Base-by-base conservation (phyloP, 495 filamentous ascomycete genomes). In the Xylaria intraflava region DNA sequence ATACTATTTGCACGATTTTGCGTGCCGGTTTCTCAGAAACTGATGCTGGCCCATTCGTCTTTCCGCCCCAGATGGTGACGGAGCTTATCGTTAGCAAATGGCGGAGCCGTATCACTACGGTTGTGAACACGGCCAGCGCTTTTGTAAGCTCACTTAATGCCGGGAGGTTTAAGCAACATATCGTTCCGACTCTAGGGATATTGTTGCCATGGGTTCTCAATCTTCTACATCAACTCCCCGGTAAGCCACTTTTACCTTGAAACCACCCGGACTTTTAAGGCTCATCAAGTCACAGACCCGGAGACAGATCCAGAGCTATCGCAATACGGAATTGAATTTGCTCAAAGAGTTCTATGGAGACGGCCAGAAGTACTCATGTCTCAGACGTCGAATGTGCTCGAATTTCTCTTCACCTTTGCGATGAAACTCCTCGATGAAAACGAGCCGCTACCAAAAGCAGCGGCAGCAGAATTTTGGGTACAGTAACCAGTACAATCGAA, bases 391-490 rank as follows among this genome's bases (percentile, higher is more conserved):
- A 67, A 72, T 6, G 70, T 80, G 17, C 72, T 88, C 17, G 81
- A 84, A 55, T 79, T 79, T 51, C 74, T 93, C n/a, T 83, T 96
- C 62, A 69, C 85, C 26, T 95, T 95, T 64, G 80, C 82, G 1
- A 77, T 96, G 33, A 75, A 84, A 55, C 81, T 87, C 31, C 69
- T 98, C 17, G 73, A 78, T 33, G 84, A 83, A 8, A 79, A 77
- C 2, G 90, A 96, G 31, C 80, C 86, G 0, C 74, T 96, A 29
- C 87, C 90, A 1, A 92, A 96, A 65, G 80, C 78, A 33, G 82
- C 88, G 4, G 85, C 90, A 0, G 81, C 83, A 24, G 77, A 83
- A 23, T 92, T 96, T 59, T 96, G 91, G 90, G 83, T 88, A 59
- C 64, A 78, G 55, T 51, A 60, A 51, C 39, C 49, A 40, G 57